Evolutionary conservation across 1,139 yeast species (phyloP).

Genomic region (Magnusiomyces suaveolens): DNA sequence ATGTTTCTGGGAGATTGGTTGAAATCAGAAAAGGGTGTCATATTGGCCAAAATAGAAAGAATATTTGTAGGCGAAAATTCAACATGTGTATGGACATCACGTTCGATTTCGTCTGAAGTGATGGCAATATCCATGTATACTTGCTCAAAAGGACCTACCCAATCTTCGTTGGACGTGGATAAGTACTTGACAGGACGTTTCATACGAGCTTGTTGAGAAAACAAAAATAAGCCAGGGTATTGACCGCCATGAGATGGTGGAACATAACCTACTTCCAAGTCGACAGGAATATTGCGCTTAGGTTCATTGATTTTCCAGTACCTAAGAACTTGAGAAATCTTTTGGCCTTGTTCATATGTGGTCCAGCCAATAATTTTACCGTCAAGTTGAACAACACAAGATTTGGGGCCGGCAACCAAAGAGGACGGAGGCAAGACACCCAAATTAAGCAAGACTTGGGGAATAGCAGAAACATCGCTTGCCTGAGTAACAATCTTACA

Average conservation of each 20-base stretch:
- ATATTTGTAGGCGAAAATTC: conserved; percentile 93
- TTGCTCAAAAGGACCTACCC: conserved; percentile 95
- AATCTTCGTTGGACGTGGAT: conserved; percentile 72
- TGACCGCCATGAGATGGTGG: conserved; percentile 95
- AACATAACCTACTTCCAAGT: conserved; percentile 86
- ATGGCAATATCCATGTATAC: conserved; percentile 95
- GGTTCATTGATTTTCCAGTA: conserved; percentile 83
- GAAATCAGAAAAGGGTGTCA: conserved; percentile 96
- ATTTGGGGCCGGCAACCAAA: conserved; percentile 77
- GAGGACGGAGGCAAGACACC: conserved; percentile 70
- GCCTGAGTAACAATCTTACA: conserved; percentile 76
- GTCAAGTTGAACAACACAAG: conserved; percentile 85
- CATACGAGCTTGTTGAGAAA: conserved; percentile 92
- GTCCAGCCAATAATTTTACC: conserved; percentile 94
- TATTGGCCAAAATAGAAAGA: conserved; percentile 83
- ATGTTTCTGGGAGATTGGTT: conserved; percentile 98
- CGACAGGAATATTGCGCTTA: conserved; percentile 61
- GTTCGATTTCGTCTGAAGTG: conserved; percentile 81
- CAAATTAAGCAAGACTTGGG: conserved; percentile 53
- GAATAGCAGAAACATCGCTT: conserved; percentile 64
- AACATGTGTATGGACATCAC: conserved; percentile 78
- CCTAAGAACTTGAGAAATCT: conserved; percentile 83
- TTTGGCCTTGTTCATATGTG: conserved; percentile 74
- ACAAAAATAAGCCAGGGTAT: conserved; percentile 87
- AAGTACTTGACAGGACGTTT: conserved; percentile 89